phyloP scores from a whole-genome alignment of 495 filamentous ascomycete genomes.

The Penicillium goetzii region DNA sequence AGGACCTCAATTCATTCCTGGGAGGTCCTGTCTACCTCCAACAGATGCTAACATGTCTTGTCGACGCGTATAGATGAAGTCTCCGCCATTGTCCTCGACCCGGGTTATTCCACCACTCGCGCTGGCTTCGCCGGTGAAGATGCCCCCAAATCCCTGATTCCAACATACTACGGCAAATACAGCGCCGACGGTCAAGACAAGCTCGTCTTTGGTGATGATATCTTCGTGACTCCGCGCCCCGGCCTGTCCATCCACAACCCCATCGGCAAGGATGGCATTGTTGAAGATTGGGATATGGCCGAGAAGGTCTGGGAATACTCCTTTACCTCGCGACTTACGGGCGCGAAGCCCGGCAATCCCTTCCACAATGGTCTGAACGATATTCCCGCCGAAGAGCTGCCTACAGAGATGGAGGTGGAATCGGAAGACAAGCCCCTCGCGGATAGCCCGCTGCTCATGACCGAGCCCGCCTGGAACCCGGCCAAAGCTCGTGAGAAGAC shows the following conservation, averaged over 20 bases:
- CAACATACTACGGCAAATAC: constrained; percentile 79
- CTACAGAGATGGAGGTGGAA: constrained; percentile 72
- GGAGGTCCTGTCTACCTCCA: too few relatives aligned
- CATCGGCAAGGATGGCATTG: constrained; percentile 84
- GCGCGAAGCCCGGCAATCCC: constrained; percentile 62
- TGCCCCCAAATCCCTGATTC: constrained; percentile 88
- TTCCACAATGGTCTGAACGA: constrained; percentile 78
- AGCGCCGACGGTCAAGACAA: constrained; percentile 59
- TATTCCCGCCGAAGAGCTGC: constrained; percentile 58
- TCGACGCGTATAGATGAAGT: constrained; percentile 74
- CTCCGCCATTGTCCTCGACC: constrained; percentile 93
- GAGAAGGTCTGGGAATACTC: constrained; percentile 87
- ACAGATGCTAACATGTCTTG: constrained; percentile 5
- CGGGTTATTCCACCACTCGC: constrained; percentile 86
- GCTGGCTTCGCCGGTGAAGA: constrained; percentile 98
- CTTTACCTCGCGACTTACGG: constrained; percentile 77
- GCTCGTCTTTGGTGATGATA: constrained; percentile 81
- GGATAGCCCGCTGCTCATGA: constrained; percentile 92
- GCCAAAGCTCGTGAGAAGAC: constrained; percentile 85
- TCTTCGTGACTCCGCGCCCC: constrained; percentile 74
- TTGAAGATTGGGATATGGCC: constrained; percentile 95
- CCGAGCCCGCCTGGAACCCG: constrained; percentile 90
- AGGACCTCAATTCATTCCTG: background rate
- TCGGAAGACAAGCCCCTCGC: constrained; percentile 75
- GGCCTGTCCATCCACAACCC: constrained; percentile 85